Percentiles rank a stretch among this genome's conserved stretches.
Evolutionary conservation across 2,329 filamentous ascomycete species (phyloP).

Genomic region (Paracoccidioides lutzii): DNA sequence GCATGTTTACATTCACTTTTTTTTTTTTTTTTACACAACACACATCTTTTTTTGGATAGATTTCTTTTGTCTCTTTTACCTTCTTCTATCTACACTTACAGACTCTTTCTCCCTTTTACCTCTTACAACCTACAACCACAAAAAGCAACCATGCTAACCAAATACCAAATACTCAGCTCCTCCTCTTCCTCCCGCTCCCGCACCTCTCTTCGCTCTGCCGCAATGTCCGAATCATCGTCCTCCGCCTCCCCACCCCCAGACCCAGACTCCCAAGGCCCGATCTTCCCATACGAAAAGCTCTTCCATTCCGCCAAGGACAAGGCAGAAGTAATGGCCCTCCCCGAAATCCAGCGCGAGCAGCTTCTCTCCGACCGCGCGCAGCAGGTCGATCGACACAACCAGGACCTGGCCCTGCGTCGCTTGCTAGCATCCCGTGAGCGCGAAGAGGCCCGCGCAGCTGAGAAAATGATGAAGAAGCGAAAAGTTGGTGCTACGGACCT

Average conservation of each 20-base stretch:
- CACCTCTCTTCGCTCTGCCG: slow-evolving; percentile 64
- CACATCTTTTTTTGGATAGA: too few relatives aligned
- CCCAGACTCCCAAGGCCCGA: slow-evolving; percentile 36
- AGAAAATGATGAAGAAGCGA: slow-evolving; percentile 44
- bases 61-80: slow-evolving; percentile 5
- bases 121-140: slow-evolving; percentile 5
- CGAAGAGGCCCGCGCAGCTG: slow-evolving; percentile 41
- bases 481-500: slow-evolving; percentile 68
- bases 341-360: slow-evolving; percentile 82
- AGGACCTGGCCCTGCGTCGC: slow-evolving; percentile 68
- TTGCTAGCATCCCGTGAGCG: slow-evolving; percentile 57
- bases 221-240: slow-evolving; percentile 81
- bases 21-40: background rate
- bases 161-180: slow-evolving; percentile 39
- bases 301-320: slow-evolving; percentile 64
- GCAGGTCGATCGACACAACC: slow-evolving; percentile 67
- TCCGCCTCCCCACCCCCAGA: slow-evolving; percentile 40
- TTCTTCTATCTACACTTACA: slow-evolving; percentile 1
- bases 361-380: slow-evolving; percentile 77
- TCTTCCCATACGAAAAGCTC: slow-evolving; percentile 74
- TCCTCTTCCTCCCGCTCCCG: slow-evolving; percentile 52
- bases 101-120: slow-evolving; percentile 1
- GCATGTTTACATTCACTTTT: slow-evolving; percentile 7
- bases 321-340: slow-evolving; percentile 66
- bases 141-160: background rate